phyloP scores from a whole-genome alignment of 345 rosid genomes.

The Acer yangbiense region DNA sequence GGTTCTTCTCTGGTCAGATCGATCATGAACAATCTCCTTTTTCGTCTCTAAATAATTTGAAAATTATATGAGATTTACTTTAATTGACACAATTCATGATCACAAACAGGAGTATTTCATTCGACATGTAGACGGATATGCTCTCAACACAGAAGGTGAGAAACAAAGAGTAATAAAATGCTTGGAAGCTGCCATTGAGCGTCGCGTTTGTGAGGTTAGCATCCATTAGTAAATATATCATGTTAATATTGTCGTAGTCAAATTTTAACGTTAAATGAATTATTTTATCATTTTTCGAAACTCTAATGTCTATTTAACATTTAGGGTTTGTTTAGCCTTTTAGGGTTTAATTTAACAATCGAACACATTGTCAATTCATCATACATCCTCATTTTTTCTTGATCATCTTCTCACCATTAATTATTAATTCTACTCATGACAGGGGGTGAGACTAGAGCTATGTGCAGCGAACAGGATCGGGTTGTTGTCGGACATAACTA shows the following conservation, averaged over 20 bases:
- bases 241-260: too few relatives aligned
- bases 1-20: too few relatives aligned
- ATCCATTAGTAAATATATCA: too few relatives aligned
- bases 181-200: conserved; percentile 56
- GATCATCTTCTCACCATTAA: not conserved
- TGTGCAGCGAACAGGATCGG: conserved; percentile 65
- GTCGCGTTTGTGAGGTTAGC: conserved; percentile 54
- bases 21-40: too few relatives aligned
- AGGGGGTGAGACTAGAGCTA: conserved; percentile 65
- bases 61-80: too few relatives aligned
- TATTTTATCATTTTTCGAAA: too few relatives aligned
- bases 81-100: not conserved
- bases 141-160: conserved; percentile 36
- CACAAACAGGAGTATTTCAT: conserved; percentile 40
- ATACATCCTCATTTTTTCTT: not conserved
- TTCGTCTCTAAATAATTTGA: too few relatives aligned
- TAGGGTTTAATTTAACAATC: too few relatives aligned
- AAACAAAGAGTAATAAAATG: conserved; percentile 52
- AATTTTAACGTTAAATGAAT: too few relatives aligned
- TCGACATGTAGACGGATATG: conserved; percentile 35
- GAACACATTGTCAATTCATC: too few relatives aligned
- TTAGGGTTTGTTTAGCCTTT: too few relatives aligned
- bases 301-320: too few relatives aligned
- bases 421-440: not conserved
- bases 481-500: conserved; percentile 62